phyloP scores from a whole-genome alignment of 2,329 filamentous ascomycete species.

The Aspergillus sp. region DNA sequence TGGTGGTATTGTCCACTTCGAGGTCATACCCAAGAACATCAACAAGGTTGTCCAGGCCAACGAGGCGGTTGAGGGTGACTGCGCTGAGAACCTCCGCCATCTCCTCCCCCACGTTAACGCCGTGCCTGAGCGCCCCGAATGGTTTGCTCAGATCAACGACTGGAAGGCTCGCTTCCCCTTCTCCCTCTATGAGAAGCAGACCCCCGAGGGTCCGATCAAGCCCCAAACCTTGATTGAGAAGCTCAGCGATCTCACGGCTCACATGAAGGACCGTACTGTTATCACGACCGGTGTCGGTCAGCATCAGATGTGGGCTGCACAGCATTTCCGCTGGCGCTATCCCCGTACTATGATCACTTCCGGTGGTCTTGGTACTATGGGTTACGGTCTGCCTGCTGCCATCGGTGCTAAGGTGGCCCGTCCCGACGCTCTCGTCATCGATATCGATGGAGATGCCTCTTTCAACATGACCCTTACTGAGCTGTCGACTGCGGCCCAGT shows the following conservation, averaged over 20 bases:
- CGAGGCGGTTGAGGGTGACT: slow-evolving; percentile 91
- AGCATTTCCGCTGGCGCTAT: slow-evolving; percentile 92
- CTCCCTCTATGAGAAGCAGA: slow-evolving; percentile 73
- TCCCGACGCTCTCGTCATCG: slow-evolving; percentile 80
- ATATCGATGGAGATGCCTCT: slow-evolving; percentile 97
- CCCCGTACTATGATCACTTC: slow-evolving; percentile 95
- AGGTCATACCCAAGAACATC: slow-evolving; percentile 99
- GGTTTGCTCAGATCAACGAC: slow-evolving; percentile 83
- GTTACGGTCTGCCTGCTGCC: slow-evolving; percentile 87
- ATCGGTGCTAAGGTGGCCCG: slow-evolving; percentile 90
- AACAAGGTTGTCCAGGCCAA: slow-evolving; percentile 98
- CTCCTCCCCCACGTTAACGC: slow-evolving; percentile 70
- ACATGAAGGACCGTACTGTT: slow-evolving; percentile 78
- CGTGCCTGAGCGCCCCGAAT: slow-evolving; percentile 69
- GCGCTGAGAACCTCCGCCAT: slow-evolving; percentile 70
- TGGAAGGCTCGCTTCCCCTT: slow-evolving; percentile 95
- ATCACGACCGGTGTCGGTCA: slow-evolving; percentile 95
- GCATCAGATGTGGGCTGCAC: slow-evolving; percentile 98
- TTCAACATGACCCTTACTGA: slow-evolving; percentile 99
- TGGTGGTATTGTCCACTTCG: slow-evolving; percentile 95
- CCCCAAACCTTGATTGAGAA: slow-evolving; percentile 90
- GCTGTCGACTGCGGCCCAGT: slow-evolving; percentile 87
- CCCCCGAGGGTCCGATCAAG: slow-evolving; percentile 78
- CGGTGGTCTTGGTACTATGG: slow-evolving; percentile 94
- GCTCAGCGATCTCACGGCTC: slow-evolving; percentile 76